These are phyloP conservation scores for Protostelium mycophagum DNA, from an alignment of 78 protist species.

Conservation along the genomic window DNA sequence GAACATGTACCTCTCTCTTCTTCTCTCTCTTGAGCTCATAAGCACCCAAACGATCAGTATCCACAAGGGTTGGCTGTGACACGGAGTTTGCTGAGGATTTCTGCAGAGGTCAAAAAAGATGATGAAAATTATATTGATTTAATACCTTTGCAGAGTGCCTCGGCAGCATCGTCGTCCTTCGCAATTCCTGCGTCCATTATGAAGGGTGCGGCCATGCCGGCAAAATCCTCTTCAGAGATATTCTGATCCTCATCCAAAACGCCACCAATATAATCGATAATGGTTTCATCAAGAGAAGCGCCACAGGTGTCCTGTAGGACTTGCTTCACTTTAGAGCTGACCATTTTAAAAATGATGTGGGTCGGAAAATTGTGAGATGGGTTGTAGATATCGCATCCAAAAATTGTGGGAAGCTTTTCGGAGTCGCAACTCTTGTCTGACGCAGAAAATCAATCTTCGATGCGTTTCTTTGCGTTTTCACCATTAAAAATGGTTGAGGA, in stretches of 20 bases:
- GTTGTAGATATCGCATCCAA: too few species aligned
- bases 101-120: background rate
- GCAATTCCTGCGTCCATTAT: slow-evolving; percentile 29
- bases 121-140: background rate
- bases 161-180: slow-evolving; percentile 10
- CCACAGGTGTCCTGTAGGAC: slow-evolving; percentile 22
- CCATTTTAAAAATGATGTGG: too few species aligned
- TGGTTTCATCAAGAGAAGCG: slow-evolving; percentile 46
- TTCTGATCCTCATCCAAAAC: slow-evolving; percentile 43
- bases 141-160: background rate
- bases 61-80: background rate
- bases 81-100: slow-evolving; percentile 1
- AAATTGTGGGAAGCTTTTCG: too few species aligned
- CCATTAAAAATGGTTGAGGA: too few species aligned
- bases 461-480: too few species aligned
- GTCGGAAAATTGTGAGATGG: too few species aligned
- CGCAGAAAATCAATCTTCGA: too few species aligned
- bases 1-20: background rate
- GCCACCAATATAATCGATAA: slow-evolving; percentile 51
- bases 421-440: too few species aligned
- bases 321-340: slow-evolving; percentile 24
- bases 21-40: background rate
- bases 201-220: slow-evolving; percentile 43
- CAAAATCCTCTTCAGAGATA: slow-evolving; percentile 28
- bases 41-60: background rate